Evolutionary conservation across 805 yeast genomes (phyloP).

Genomic region (Saccharomycopsis capsularis): DNA sequence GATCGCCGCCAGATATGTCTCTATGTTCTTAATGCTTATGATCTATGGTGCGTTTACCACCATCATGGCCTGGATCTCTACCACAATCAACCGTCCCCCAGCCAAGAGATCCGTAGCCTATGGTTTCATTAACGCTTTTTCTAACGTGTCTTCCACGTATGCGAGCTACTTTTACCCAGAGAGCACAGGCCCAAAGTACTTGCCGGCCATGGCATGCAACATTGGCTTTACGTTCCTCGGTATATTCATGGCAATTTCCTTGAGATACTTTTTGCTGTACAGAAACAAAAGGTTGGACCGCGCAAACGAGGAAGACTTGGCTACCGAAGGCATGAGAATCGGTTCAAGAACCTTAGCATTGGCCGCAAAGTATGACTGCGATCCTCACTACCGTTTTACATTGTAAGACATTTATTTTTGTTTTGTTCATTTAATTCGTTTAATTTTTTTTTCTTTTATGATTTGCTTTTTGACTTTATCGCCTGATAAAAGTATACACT

Average conservation of each 20-base stretch:
- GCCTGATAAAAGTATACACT: too few relatives aligned
- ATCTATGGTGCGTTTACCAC: constrained; percentile 48
- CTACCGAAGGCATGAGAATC: constrained; percentile 13
- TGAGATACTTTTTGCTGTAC: constrained; percentile 33
- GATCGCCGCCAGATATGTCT: constrained; percentile 51
- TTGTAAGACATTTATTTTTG: background rate
- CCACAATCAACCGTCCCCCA: constrained; percentile 51
- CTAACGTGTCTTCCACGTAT: constrained; percentile 52
- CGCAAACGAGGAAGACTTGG: constrained; percentile 18
- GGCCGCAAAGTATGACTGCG: constrained; percentile 13
- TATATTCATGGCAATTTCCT: constrained; percentile 32
- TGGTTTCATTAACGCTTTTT: constrained; percentile 49
- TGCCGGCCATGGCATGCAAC: constrained; percentile 42
- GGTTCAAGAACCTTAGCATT: constrained; percentile 11
- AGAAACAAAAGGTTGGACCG: constrained; percentile 15
- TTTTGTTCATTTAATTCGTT: background rate
- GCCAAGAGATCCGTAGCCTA: constrained; percentile 52
- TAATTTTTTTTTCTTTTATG: background rate
- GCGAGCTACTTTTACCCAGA: constrained; percentile 45
- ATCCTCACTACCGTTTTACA: constrained; percentile 13
- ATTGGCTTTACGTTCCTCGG: constrained; percentile 40
- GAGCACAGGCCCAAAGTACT: constrained; percentile 39
- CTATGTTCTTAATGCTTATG: constrained; percentile 54
- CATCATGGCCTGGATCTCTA: constrained; percentile 49
- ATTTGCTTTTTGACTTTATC: background rate